Percentiles rank a stretch among this genome's conserved stretches.
phyloP scores from a whole-genome alignment of 345 rosid genomes.

The Salix purpurea region DNA sequence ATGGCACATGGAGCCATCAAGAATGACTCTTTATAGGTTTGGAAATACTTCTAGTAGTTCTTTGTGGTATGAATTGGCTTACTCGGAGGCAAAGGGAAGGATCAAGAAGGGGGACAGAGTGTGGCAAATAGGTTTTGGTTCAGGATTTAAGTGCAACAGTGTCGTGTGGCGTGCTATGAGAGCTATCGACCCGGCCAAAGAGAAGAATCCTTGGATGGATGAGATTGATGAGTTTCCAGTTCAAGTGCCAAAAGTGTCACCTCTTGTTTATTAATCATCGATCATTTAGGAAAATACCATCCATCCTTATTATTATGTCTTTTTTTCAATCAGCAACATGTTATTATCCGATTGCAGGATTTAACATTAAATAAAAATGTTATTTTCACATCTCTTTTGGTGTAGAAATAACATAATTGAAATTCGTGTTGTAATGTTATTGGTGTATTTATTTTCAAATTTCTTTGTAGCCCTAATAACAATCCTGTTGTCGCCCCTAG shows the following conservation, averaged over 20 bases:
- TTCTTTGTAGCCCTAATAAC: no score
- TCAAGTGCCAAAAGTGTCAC: conserved; percentile 30
- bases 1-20: conserved; percentile 92
- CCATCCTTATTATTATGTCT: no score
- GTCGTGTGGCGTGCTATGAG: conserved; percentile 79
- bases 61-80: conserved; percentile 82
- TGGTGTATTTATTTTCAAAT: no score
- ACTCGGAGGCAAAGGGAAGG: conserved; percentile 84
- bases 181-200: conserved; percentile 60
- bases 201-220: conserved; percentile 80
- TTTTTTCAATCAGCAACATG: no score
- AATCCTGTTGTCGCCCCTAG: no score
- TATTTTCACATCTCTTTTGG: no score
- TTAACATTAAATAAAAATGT: no score
- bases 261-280: conserved; percentile 3
- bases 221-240: conserved; percentile 76
- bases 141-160: conserved; percentile 93
- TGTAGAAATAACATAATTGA: no score
- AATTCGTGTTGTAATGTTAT: no score
- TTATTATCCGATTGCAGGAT: no score
- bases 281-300: no score
- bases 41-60: conserved; percentile 93
- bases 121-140: conserved; percentile 93
- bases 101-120: conserved; percentile 72
- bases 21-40: conserved; percentile 81